These are phyloP conservation scores for Plasmodium billcollinsi DNA, from an alignment of 169 alveolate genomes.

Conservation along the genomic window DNA sequence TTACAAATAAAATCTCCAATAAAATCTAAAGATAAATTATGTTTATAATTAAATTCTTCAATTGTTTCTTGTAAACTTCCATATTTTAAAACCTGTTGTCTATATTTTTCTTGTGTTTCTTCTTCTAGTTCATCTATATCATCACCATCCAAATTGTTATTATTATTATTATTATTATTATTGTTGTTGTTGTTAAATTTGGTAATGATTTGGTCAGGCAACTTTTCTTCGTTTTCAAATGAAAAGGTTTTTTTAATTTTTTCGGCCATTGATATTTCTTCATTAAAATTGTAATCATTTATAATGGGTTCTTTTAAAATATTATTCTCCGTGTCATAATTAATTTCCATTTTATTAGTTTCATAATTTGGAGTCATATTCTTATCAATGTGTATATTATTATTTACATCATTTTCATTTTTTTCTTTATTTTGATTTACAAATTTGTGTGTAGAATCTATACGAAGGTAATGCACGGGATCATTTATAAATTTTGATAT, in stretches of 20 bases:
- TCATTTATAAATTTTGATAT: constrained; percentile 37
- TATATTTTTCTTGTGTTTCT: constrained; percentile 29
- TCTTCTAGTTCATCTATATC: neutral
- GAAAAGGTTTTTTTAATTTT: constrained; percentile 13
- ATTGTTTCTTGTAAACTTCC: constrained; percentile 61
- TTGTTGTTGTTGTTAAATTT: too few relatives aligned
- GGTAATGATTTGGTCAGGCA: constrained; percentile 9
- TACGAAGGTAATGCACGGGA: constrained; percentile 47
- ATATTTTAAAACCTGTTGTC: constrained; percentile 28
- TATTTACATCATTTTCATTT: neutral
- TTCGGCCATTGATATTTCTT: constrained; percentile 68
- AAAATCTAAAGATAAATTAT: constrained; percentile 35
- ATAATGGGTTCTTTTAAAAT: constrained; percentile 35
- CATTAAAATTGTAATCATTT: constrained; percentile 29
- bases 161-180: neutral
- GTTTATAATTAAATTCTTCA: constrained; percentile 45
- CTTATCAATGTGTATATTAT: neutral
- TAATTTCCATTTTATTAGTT: neutral
- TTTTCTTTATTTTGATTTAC: neutral
- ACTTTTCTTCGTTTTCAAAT: constrained; percentile 34
- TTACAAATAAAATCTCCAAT: constrained; percentile 69
- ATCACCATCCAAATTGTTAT: neutral
- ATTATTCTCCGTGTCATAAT: constrained; percentile 6
- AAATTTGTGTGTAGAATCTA: constrained; percentile 35
- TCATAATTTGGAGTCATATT: neutral